Conservation (phyloP, 2,329 filamentous ascomycete species). For the Eutypa lata region DNA sequence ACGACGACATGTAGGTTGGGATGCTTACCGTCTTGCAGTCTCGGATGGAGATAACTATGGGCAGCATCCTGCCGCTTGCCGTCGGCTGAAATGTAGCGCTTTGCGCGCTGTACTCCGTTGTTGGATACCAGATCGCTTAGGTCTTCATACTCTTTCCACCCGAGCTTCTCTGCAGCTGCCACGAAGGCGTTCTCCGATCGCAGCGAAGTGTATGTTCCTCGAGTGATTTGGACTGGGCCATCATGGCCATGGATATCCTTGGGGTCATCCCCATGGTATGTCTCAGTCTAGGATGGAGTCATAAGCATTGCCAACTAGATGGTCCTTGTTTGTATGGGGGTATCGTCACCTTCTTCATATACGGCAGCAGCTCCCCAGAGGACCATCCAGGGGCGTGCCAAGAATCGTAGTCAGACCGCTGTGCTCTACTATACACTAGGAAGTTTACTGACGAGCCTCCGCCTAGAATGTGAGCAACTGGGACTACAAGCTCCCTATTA, state of each 20-base stretch:
- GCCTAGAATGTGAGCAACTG: constrained; percentile 17
- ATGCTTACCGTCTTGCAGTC: too few species aligned
- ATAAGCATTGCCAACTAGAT: not conserved
- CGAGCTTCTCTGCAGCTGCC: constrained; percentile 39
- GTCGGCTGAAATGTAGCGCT: too few species aligned
- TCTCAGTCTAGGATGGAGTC: not conserved
- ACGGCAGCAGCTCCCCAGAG: constrained; percentile 36
- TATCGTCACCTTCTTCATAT: constrained; percentile 48
- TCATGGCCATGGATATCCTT: constrained; percentile 42
- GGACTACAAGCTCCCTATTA: constrained; percentile 36
- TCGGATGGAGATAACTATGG: too few species aligned
- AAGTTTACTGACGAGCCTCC: constrained; percentile 47
- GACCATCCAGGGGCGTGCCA: constrained; percentile 11
- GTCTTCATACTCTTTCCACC: constrained; percentile 45
- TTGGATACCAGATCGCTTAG: constrained; percentile 42
- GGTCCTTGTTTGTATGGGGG: too few species aligned
- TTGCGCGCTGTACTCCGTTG: too few species aligned
- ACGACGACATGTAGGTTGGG: not conserved
- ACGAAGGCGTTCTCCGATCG: constrained; percentile 42
- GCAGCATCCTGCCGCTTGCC: too few species aligned
- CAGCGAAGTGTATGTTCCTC: constrained; percentile 39
- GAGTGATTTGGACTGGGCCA: constrained; percentile 47
- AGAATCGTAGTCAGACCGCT: constrained; percentile 16
- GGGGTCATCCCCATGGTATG: not conserved
- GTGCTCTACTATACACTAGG: constrained; percentile 30